Evolutionary conservation across 2,329 filamentous ascomycete species (phyloP), one percentile per base, ranked within the genome.

Genomic region (Neofusicoccum sp.): DNA sequence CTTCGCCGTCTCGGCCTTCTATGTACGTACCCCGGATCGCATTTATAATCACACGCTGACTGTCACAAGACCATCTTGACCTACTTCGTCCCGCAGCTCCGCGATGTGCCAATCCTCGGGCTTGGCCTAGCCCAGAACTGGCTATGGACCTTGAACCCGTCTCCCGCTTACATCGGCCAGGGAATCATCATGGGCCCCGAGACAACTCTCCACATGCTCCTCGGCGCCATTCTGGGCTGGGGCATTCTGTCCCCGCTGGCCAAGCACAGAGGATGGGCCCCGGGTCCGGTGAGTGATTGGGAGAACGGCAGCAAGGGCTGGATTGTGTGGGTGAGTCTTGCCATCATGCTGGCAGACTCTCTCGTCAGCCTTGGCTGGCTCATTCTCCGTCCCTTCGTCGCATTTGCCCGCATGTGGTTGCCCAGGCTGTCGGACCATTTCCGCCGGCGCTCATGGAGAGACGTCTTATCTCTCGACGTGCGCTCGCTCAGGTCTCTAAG

Each of bases 121-220:
- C 78, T 84, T 0, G 78, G 84, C 1, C 85, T 96, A 6, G 93
- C 93, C 0, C 79, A 85, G 1, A 86, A 86, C 1, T 99, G 94
- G 94, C 84, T 97, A 1, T 99, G 95, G 95, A 95, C 92, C 0
- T 81, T 99, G 6, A 99, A 99, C 68, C 95, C 95, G 0, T 97
- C 93, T 49, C 89, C 96, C n/a, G 95, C 95, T 2, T 99, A 99
- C 74, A 88, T 98, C 31, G 95, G 95, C 0, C 95, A 99, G 78
- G 95, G 95, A 9, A 96, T 99, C 66, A 98, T 99, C 71, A 99
- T 99, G 95, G 95, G 95, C 0, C 91, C 94, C 3, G 89, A 92
- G 43, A 99, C 95, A 0, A 98, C 94, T 3, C 83, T 96, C 59
- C 94, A 98, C 70, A 99, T 99, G 95, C 84, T 97, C 1, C 79